Evolutionary conservation across 2,329 filamentous ascomycete species (phyloP).

Genomic region (Teratosphaeria nubilosa): DNA sequence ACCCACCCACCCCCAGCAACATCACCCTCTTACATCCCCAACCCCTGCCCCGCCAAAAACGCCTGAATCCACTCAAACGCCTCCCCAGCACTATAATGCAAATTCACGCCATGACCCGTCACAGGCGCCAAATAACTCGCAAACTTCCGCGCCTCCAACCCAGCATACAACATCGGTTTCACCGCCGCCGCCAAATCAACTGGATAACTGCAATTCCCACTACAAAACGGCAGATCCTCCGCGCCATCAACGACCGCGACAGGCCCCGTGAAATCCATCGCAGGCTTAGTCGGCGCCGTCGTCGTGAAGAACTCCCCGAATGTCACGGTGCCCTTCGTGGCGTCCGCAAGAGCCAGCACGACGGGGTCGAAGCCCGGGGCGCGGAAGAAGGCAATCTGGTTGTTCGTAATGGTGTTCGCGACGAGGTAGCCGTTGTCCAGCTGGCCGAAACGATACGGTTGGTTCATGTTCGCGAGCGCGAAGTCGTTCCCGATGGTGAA

Average conservation of each 20-base stretch:
- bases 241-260: slow-evolving; percentile 23
- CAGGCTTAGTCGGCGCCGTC: slow-evolving; percentile 6
- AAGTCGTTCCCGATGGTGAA: slow-evolving; percentile 20
- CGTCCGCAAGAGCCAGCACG: slow-evolving; percentile 18
- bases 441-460: slow-evolving; percentile 21
- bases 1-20: not conserved
- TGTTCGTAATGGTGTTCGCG: slow-evolving; percentile 11
- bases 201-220: slow-evolving; percentile 22
- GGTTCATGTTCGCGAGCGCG: slow-evolving; percentile 19
- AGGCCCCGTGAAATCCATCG: slow-evolving; percentile 16
- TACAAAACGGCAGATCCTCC: slow-evolving; percentile 23
- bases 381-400: slow-evolving; percentile 24
- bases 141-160: slow-evolving; percentile 7
- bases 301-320: slow-evolving; percentile 23
- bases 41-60: slow-evolving; percentile 13
- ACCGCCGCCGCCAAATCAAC: slow-evolving; percentile 14
- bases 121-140: slow-evolving; percentile 15
- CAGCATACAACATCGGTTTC: slow-evolving; percentile 14
- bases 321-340: slow-evolving; percentile 20
- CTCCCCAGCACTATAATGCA: slow-evolving; percentile 21
- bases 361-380: slow-evolving; percentile 20
- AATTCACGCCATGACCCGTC: slow-evolving; percentile 23
- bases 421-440: slow-evolving; percentile 22
- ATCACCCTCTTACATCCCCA: not conserved
- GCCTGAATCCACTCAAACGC: slow-evolving; percentile 19